Base-by-base conservation (phyloP, 495 filamentous ascomycete species). In the Penicillium canariense region DNA sequence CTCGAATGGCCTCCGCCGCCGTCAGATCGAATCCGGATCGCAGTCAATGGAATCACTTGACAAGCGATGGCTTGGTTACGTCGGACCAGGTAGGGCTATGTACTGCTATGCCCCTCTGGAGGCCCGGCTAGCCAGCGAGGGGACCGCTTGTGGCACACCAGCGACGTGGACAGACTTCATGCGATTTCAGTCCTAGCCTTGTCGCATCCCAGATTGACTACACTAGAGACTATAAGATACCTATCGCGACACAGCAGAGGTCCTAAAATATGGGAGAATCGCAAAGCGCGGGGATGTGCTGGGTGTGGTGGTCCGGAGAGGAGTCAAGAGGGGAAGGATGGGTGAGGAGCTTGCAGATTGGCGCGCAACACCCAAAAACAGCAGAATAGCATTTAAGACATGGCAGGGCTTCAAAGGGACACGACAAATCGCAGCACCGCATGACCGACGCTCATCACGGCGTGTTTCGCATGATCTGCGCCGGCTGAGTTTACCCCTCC, bases 391-490 rank as follows among this genome's bases (percentile, higher is more conserved):
- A 42, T 39, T 22, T 6, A 20, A 22, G 11, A 23, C 12, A 42
- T 25, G 38, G 5, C 11, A 42, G 18, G 18, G 4, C 7, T 17
- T 3, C 38, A 25, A 42, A n/a, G 38, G 28, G 34, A 14, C 12
- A 23, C 25, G 4, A 27, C 6, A 43, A 31, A 39, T 43, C 36
- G 3, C 15, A 17, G 17, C 47, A 61, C 61, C 58, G 63, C 63
- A 67, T 67, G 63, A 67, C 53, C 26, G 35, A 53, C n/a, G 20
- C 20, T 52, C 25, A 36, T 61, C 49, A 61, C 44, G 46, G 61
- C 48, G 48, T 62, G 58, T 67, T 56, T 65, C 58, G 55, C 61
- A 62, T 62, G 61, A 67, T 67, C 59, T 67, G 61, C 64, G 38
- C 46, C 55, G 46, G 36, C 56, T 58, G 54, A 55, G 52, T 62